These are phyloP conservation scores for Fusarium albidum DNA, from an alignment of 2,329 filamentous ascomycete genomes.

Conservation along the genomic window DNA sequence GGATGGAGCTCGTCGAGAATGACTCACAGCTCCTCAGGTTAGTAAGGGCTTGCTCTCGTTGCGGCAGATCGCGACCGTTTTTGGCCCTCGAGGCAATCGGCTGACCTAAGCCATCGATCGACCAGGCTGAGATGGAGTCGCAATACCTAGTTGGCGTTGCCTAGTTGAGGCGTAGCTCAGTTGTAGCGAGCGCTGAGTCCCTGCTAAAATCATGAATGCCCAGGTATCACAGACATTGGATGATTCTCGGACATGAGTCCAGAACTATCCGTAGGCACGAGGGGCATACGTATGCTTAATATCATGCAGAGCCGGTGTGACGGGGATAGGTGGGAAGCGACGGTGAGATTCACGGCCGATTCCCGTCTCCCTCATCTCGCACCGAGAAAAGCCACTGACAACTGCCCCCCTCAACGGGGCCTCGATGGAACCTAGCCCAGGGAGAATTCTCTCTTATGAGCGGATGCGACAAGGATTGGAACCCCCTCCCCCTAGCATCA, in stretches of 20 bases:
- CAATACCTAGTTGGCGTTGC: too few relatives aligned
- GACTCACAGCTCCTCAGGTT: slow-evolving; percentile 26
- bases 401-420: background rate
- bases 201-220: background rate
- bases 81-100: background rate
- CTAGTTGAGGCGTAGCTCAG: background rate
- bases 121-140: background rate
- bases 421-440: background rate
- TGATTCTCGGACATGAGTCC: too few relatives aligned
- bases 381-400: too few relatives aligned
- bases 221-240: background rate
- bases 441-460: background rate
- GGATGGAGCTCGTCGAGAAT: slow-evolving; percentile 14
- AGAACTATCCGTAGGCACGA: slow-evolving; percentile 4
- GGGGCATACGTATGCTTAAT: slow-evolving; percentile 10
- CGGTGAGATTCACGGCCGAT: slow-evolving; percentile 6
- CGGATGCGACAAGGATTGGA: slow-evolving; percentile 5
- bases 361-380: background rate
- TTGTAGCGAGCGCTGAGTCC: background rate
- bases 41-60: background rate
- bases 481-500: slow-evolving; percentile 5
- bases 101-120: slow-evolving; percentile 1
- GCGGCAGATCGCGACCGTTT: slow-evolving; percentile 6
- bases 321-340: background rate
- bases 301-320: slow-evolving; percentile 5